These are phyloP conservation scores for Clarireedia homoeocarpa DNA, from an alignment of 2,329 filamentous ascomycete species.

Conservation along the genomic window DNA sequence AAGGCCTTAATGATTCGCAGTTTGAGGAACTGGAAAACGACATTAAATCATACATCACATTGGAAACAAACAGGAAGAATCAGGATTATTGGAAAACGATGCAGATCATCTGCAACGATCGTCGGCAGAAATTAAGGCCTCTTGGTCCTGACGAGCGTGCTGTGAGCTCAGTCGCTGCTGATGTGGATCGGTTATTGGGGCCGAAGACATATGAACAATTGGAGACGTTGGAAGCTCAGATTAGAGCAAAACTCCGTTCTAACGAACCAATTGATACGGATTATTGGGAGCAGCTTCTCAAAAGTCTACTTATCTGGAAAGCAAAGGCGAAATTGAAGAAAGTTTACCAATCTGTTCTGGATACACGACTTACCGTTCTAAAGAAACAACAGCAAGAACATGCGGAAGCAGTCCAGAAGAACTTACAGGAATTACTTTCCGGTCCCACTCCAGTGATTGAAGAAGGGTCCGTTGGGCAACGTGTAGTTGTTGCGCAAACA, in stretches of 20 bases:
- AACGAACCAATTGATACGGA: conserved; percentile 87
- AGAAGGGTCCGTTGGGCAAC: conserved; percentile 17
- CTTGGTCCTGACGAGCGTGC: conserved; percentile 58
- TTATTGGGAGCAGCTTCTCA: conserved; percentile 92
- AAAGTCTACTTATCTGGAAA: conserved; percentile 82
- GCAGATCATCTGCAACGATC: conserved; percentile 73
- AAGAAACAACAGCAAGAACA: conserved; percentile 60
- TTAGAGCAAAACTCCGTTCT: conserved; percentile 75
- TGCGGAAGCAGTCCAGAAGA: conserved; percentile 47
- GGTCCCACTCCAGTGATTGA: conserved; percentile 26
- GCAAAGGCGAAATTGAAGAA: conserved; percentile 76
- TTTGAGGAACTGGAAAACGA: conserved; percentile 73
- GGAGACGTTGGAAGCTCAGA: conserved; percentile 79
- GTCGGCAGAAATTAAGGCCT: conserved; percentile 56
- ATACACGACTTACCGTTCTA: conserved; percentile 58
- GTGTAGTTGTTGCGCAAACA: conserved; percentile 1
- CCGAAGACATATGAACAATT: conserved; percentile 84
- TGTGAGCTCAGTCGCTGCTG: conserved; percentile 72
- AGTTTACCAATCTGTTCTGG: conserved; percentile 69
- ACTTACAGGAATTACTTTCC: conserved; percentile 42
- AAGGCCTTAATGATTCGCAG: conserved; percentile 58
- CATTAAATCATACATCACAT: conserved; percentile 67
- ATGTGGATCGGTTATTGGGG: conserved; percentile 79
- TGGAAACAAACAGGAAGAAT: conserved; percentile 74
- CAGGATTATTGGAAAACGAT: conserved; percentile 90